These are phyloP conservation scores for Allium fistulosum DNA, from an alignment of 106 monocot species.

Conservation along the genomic window DNA sequence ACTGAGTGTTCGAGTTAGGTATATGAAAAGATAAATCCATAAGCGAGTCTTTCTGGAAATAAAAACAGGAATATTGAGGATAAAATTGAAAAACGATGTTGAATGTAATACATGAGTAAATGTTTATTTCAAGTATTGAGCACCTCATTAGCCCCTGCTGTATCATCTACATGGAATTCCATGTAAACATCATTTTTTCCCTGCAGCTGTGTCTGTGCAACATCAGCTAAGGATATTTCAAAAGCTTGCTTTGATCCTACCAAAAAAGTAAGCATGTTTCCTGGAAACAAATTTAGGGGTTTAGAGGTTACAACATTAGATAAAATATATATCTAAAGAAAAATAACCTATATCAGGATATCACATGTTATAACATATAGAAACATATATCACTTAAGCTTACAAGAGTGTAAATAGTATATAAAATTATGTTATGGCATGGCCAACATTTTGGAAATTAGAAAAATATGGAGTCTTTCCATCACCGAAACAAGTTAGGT, in stretches of 20 bases:
- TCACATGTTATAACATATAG: too few species aligned
- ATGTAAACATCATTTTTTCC: slow-evolving; percentile 94
- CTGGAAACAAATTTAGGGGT: slow-evolving; percentile 6
- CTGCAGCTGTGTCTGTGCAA: slow-evolving; percentile 89
- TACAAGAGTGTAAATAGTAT: too few species aligned
- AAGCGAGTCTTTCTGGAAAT: slow-evolving; percentile 81
- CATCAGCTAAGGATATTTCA: slow-evolving; percentile 97
- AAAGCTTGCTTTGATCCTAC: slow-evolving; percentile 96
- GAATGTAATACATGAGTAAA: background rate
- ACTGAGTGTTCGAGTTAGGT: slow-evolving; percentile 91
- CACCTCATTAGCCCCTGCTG: slow-evolving; percentile 98
- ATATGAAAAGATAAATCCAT: slow-evolving; percentile 94
- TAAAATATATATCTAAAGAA: too few species aligned
- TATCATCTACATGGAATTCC: slow-evolving; percentile 99
- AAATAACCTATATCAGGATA: too few species aligned
- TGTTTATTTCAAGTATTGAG: background rate
- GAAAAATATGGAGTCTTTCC: too few species aligned
- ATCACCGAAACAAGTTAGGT: background rate
- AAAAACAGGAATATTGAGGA: background rate
- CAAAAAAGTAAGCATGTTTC: slow-evolving; percentile 87
- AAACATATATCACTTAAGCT: too few species aligned
- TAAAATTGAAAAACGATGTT: background rate
- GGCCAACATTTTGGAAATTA: too few species aligned
- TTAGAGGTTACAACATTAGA: too few species aligned
- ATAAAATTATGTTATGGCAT: too few species aligned